These are phyloP conservation scores for Blastobotrys aristatus DNA, from an alignment of 1,139 yeast genomes.

Conservation along the genomic window DNA sequence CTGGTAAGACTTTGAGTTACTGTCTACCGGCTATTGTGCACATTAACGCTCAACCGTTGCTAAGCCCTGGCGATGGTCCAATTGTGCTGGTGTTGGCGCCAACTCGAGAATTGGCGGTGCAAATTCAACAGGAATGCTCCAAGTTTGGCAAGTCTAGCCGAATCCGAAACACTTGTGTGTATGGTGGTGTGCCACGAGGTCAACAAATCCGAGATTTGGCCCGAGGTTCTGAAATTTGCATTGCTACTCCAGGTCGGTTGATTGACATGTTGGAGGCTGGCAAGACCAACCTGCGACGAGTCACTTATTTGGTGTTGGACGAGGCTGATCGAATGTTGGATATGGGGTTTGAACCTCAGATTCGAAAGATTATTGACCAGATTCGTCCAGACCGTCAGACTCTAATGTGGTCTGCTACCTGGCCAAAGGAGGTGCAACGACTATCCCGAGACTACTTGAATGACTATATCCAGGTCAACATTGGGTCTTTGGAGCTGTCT, in stretches of 20 bases:
- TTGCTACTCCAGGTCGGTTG: constrained; percentile 89
- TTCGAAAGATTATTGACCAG: constrained; percentile 90
- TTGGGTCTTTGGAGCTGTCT: constrained; percentile 92
- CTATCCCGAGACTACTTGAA: constrained; percentile 85
- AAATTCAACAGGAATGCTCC: constrained; percentile 63
- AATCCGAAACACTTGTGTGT: constrained; percentile 55
- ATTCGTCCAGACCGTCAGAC: constrained; percentile 98
- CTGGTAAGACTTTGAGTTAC: constrained; percentile 93
- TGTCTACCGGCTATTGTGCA: constrained; percentile 76
- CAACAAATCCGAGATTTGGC: constrained; percentile 50
- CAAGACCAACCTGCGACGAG: constrained; percentile 47
- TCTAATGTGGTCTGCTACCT: constrained; percentile 98
- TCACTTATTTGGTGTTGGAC: constrained; percentile 76
- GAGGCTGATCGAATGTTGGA: constrained; percentile 89
- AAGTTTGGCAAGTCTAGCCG: constrained; percentile 62
- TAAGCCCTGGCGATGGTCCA: constrained; percentile 94
- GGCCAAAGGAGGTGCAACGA: constrained; percentile 97
- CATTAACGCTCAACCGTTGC: constrained; percentile 82
- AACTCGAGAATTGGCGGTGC: constrained; percentile 79
- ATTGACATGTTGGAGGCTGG: constrained; percentile 67
- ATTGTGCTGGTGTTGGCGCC: constrained; percentile 85
- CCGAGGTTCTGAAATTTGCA: constrained; percentile 64
- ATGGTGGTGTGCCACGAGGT: constrained; percentile 55
- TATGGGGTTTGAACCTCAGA: constrained; percentile 97
- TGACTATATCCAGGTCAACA: constrained; percentile 92